Conservation (phyloP, 2,329 filamentous ascomycete genomes). For the Arthrobotrys megalospora region DNA sequence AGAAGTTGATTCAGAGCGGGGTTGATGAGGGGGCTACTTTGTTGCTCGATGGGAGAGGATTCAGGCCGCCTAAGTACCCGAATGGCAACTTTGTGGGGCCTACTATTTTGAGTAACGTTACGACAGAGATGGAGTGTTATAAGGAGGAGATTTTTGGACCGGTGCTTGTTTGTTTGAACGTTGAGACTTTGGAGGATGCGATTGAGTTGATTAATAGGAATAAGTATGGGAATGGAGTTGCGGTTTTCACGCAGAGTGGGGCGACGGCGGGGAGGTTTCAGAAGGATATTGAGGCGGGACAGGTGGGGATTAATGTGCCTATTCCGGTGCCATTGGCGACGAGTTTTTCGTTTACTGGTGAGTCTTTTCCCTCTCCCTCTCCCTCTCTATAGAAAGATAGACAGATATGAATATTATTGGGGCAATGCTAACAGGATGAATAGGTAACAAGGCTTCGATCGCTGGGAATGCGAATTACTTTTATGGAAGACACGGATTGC, state of each 20-base stretch:
- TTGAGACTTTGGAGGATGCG: conserved; percentile 82
- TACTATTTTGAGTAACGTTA: conserved; percentile 86
- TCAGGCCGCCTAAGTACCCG: conserved; percentile 82
- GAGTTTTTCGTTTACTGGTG: conserved; percentile 77
- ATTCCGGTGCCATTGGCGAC: conserved; percentile 76
- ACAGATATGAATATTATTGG: conserved; percentile 81
- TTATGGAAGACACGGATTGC: conserved; percentile 91
- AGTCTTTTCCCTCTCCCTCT: conserved; percentile 82
- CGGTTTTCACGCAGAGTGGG: conserved; percentile 86
- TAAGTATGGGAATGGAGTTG: conserved; percentile 88
- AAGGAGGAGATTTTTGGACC: conserved; percentile 88
- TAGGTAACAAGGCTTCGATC: conserved; percentile 84
- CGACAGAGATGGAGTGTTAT: conserved; percentile 86
- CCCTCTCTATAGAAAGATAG: too few species aligned
- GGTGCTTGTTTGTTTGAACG: conserved; percentile 84
- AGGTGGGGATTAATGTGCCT: conserved; percentile 81
- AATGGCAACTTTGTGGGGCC: conserved; percentile 85
- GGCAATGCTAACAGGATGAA: conserved; percentile 76
- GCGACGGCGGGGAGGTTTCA: conserved; percentile 84
- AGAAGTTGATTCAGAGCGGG: conserved; percentile 80
- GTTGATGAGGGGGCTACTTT: conserved; percentile 86
- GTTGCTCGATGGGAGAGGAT: conserved; percentile 83
- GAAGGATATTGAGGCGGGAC: conserved; percentile 84
- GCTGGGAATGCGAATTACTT: conserved; percentile 95
- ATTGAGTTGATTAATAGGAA: conserved; percentile 87